Evolutionary conservation across 2,329 filamentous ascomycete genomes (phyloP).

Genomic region (Claviceps sp.): DNA sequence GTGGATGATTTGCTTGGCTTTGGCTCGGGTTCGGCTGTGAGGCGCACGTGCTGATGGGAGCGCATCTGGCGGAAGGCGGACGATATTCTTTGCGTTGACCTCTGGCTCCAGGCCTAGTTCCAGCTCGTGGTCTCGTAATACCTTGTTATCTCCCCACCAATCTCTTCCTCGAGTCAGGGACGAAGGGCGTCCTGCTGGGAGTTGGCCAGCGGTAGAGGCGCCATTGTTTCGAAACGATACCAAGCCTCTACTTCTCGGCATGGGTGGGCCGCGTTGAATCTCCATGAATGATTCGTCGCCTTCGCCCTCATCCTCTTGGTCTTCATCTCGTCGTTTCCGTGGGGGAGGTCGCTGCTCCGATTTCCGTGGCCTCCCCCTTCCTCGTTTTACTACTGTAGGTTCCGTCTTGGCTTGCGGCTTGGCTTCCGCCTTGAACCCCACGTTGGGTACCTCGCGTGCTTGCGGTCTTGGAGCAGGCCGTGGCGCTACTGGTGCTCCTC

Average conservation of each 20-base stretch:
- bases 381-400: slow-evolving; percentile 1
- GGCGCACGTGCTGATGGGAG: slow-evolving; percentile 12
- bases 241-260: slow-evolving; percentile 41
- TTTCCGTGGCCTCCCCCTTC: slow-evolving; percentile 7
- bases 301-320: slow-evolving; percentile 21
- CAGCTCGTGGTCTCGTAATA: slow-evolving; percentile 31
- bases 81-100: slow-evolving; percentile 57
- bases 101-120: slow-evolving; percentile 22
- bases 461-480: background rate
- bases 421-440: background rate
- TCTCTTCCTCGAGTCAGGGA: slow-evolving; percentile 65
- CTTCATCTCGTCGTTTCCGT: slow-evolving; percentile 17
- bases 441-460: background rate
- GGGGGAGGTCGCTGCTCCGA: slow-evolving; percentile 6
- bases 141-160: slow-evolving; percentile 68
- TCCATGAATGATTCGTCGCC: slow-evolving; percentile 33
- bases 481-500: slow-evolving; percentile 2
- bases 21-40: slow-evolving; percentile 17
- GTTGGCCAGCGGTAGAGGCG: slow-evolving; percentile 38
- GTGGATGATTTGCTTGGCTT: slow-evolving; percentile 17
- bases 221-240: slow-evolving; percentile 36
- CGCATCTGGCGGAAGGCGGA: slow-evolving; percentile 53
- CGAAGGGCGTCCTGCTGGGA: slow-evolving; percentile 65
- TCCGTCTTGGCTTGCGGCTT: background rate
- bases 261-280: slow-evolving; percentile 39